Evolutionary conservation across 2,329 filamentous ascomycete genomes (phyloP).

Genomic region (Torrubiella hemipterigena): DNA sequence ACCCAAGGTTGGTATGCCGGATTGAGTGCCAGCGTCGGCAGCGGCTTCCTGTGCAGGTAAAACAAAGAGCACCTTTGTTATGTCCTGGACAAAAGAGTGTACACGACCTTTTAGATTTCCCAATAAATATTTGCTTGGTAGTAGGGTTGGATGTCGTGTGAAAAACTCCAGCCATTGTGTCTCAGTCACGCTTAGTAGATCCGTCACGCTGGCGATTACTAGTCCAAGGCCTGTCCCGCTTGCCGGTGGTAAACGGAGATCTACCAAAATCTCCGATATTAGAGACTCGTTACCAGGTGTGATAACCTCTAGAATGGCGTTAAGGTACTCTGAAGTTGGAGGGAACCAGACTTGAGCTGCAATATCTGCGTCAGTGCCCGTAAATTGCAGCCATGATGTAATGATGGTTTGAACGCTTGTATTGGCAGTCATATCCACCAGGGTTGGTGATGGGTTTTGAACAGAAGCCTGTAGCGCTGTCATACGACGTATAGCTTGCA

Average conservation of each 20-base stretch:
- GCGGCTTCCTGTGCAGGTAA: slow-evolving; percentile 2
- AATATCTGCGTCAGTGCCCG: background rate
- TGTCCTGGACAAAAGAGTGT: slow-evolving; percentile 4
- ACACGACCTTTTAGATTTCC: slow-evolving; percentile 2
- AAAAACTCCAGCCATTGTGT: slow-evolving; percentile 4
- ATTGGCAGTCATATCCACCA: slow-evolving; percentile 1
- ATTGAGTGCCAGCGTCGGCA: background rate
- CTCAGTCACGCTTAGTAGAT: slow-evolving; percentile 2
- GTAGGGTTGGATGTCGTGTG: background rate
- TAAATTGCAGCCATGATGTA: slow-evolving; percentile 2
- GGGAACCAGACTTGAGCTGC: slow-evolving; percentile 1
- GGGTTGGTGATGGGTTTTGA: background rate
- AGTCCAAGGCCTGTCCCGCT: background rate
- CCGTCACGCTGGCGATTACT: slow-evolving; percentile 1
- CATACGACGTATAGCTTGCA: slow-evolving; percentile 3
- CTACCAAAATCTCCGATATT: slow-evolving; percentile 2
- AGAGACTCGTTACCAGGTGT: slow-evolving; percentile 3
- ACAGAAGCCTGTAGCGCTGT: slow-evolving; percentile 3
- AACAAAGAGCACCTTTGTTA: slow-evolving; percentile 2
- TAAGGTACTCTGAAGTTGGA: slow-evolving; percentile 2
- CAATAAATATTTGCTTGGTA: slow-evolving; percentile 1
- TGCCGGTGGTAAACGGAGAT: slow-evolving; percentile 1
- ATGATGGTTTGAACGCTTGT: slow-evolving; percentile 1
- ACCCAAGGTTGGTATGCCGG: background rate
- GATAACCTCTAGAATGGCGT: slow-evolving; percentile 1